Base-by-base conservation (phyloP, 352 stramenopile species). In the Pythium monospermum region DNA sequence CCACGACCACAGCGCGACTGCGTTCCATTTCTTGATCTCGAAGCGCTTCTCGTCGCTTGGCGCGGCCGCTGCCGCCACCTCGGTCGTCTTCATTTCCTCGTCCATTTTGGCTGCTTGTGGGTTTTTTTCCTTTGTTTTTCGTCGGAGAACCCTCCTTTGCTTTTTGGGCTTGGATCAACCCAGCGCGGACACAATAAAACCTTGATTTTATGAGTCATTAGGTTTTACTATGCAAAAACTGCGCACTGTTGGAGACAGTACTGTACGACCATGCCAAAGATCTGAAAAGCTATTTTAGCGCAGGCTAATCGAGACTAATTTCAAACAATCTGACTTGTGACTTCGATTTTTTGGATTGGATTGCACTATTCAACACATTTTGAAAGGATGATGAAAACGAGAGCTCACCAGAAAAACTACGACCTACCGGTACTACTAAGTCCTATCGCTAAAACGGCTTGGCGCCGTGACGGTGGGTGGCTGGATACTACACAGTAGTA, bases 21-120 rank as follows among this genome's bases (percentile, higher is more conserved):
- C 91, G 73, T 98, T 98, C 95, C 96, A 98, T 73, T 99, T 99
- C 70, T 99, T 99, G 66, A 99, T 99, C 84, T 99, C 96, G 62
- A 99, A 99, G 54, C 95, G 85, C 68, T 91, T 91, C 59, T 88
- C 78, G 36, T 91, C 75, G 50, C 49, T 59, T 25, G 59, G 53
- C 30, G 59, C 39, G 21, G 53, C 33, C 48, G 41, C 54, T 27
- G 47, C 61, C 27, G 55, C 57, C 22, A 64, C 64, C 13, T 66
- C 55, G 45, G 55, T 69, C 64, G 87, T 87, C 52, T 61, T 64
- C 46, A 88, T 75, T 60, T 91, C 76, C 43, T n/a, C n/a, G n/a
- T 91, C 75, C 79, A 87, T 87, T 21, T 32, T 37, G 22, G 28
- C 48, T 50, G 16, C 21, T 36, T 30, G 28, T 59, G 4, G 21